Base-by-base conservation (phyloP, 768 basidiomycete species). In the Cystobasidium onofrii region DNA sequence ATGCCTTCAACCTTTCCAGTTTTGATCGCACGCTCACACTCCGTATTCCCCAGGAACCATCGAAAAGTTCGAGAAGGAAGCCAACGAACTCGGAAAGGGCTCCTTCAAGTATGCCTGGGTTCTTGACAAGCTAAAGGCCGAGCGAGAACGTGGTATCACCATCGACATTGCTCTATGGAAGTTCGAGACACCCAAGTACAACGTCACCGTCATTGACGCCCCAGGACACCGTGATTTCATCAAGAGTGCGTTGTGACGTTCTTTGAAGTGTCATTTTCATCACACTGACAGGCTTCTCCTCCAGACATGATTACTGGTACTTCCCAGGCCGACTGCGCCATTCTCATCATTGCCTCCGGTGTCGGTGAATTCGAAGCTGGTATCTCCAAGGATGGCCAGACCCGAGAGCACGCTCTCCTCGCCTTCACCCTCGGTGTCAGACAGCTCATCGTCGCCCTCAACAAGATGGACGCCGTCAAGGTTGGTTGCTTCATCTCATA, bases 111-210 rank as follows among this genome's bases (percentile, higher is more conserved):
- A 82, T 80, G 82, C 95, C 76, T 97, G 95, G 95, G 96, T 99
- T 78, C 92, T 99, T 81, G 96, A 99, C 88, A 99, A 80, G 75
- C 91, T 98, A 79, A 99, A 98, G 89, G 96, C 96, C 80, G 96
- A 99, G 88, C 95, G 96, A 85, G 96, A 99, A 88, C 95, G 96
- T 89, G 96, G 96, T 89, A 99, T 99, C 87, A 99, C 95, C 81
- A 99, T 99, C 82, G 95, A 99, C 87, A 99, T 99, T 83, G 95
- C 95, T 77, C 92, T 99, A 83, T 99, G 95, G 96, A 98, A 98
- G 85, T 99, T 99, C 89, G 96, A 99, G 86, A 99, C 96, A 78
- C 94, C 95, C 82, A 93, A 90, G 92, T 80, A 78, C 80, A 76
- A 77, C 75, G 78, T 81, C 78, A 84, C 83, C 80, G 83, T 99